These are phyloP conservation scores for Butyriboletus appendiculatus DNA, from an alignment of 1,284 basidiomycete genomes.

Conservation along the genomic window DNA sequence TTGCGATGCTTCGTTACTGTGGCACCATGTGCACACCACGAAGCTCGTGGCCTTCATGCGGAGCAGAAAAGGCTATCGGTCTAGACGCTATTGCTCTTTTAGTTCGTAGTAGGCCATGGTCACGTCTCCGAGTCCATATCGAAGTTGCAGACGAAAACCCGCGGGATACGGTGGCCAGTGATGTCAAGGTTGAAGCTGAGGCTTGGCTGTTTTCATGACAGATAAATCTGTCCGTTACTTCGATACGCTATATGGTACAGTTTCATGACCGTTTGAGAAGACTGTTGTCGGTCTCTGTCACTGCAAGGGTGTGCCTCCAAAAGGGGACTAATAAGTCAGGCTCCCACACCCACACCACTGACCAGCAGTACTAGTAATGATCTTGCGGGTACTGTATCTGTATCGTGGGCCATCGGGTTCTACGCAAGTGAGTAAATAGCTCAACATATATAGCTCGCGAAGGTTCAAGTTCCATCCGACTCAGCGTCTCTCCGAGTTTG, in stretches of 20 bases:
- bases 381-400: no score
- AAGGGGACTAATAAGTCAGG: no score
- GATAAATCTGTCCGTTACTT: no score
- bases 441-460: slow-evolving; percentile 8
- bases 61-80: background rate
- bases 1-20: slow-evolving; percentile 7
- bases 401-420: background rate
- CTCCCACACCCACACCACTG: no score
- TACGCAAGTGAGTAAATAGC: background rate
- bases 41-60: slow-evolving; percentile 7
- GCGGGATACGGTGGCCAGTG: background rate
- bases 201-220: no score
- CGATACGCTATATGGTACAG: no score
- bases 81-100: background rate
- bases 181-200: background rate
- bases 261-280: no score
- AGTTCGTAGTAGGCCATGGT: no score
- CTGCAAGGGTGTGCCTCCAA: no score
- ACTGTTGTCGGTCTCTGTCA: no score
- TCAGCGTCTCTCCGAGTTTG: background rate
- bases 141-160: background rate
- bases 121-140: background rate
- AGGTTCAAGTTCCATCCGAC: slow-evolving; percentile 22
- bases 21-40: slow-evolving; percentile 9
- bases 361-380: no score